These are phyloP conservation scores for Wickerhamiella azyma DNA, from an alignment of 805 yeast species.

Conservation along the genomic window DNA sequence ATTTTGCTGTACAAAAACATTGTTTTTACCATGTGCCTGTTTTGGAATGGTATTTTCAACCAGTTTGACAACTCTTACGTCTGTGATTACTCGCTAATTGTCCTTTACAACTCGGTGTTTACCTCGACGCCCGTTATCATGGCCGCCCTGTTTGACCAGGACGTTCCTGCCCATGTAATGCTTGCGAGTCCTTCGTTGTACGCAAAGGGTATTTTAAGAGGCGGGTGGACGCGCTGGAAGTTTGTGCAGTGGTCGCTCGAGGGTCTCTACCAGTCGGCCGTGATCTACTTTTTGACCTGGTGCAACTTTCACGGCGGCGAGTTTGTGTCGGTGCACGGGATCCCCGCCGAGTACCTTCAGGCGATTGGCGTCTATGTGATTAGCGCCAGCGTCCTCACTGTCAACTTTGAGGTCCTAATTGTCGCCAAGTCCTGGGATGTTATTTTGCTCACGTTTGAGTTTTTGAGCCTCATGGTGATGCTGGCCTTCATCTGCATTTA, in stretches of 20 bases:
- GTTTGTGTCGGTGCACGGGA: constrained; percentile 10
- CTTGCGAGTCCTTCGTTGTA: constrained; percentile 60
- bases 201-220: constrained; percentile 49
- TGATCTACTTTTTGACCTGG: constrained; percentile 60
- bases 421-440: constrained; percentile 72
- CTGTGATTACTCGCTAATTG: constrained; percentile 64
- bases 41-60: constrained; percentile 64
- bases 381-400: constrained; percentile 2
- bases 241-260: constrained; percentile 54
- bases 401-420: constrained; percentile 48
- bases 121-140: constrained; percentile 70
- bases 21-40: constrained; percentile 56
- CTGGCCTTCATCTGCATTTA: constrained; percentile 72
- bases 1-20: constrained; percentile 70
- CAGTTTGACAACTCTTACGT: constrained; percentile 65
- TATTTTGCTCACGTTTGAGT: constrained; percentile 39
- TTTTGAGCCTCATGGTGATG: constrained; percentile 43
- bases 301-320: constrained; percentile 36
- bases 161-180: constrained; percentile 53
- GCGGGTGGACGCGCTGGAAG: constrained; percentile 48
- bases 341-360: constrained; percentile 6
- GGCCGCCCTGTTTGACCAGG: constrained; percentile 65
- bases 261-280: constrained; percentile 60
- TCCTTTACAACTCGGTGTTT: constrained; percentile 71
- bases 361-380: constrained; percentile 8